Percentiles rank a stretch among this genome's conserved stretches.
These are phyloP conservation scores for Quercus phellos DNA, from an alignment of 331 rosid species.

Conservation along the genomic window DNA sequence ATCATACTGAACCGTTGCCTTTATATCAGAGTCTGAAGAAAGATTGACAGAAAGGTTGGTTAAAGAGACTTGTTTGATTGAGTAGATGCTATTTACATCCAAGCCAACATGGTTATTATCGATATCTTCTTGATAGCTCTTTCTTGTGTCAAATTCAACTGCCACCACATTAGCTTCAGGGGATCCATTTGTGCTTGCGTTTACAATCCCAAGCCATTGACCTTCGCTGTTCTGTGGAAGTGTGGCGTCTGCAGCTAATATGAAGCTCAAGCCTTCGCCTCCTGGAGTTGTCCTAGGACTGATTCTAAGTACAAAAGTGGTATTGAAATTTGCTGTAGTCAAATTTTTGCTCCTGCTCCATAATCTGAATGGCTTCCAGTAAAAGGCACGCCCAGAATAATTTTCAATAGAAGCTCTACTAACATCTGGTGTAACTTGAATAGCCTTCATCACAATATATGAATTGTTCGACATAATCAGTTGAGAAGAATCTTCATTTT, in stretches of 20 bases:
- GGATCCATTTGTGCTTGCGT: constrained; percentile 40
- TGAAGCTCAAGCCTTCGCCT: constrained; percentile 79
- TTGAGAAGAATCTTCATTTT: accelerated
- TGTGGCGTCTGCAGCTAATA: constrained; percentile 27
- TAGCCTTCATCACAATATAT: constrained; percentile 12
- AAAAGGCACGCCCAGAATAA: constrained; percentile 46
- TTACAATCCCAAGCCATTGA: constrained; percentile 67
- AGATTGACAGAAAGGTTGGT: constrained; percentile 29
- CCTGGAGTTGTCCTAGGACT: constrained; percentile 9
- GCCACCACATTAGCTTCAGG: constrained; percentile 33
- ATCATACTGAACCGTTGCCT: constrained; percentile 30
- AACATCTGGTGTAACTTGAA: constrained; percentile 65
- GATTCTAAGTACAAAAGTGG: constrained; percentile 55
- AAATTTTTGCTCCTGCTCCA: constrained; percentile 27
- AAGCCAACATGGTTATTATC: constrained; percentile 60
- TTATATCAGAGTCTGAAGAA: constrained; percentile 16
- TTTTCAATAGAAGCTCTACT: neutral
- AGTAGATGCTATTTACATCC: constrained; percentile 46
- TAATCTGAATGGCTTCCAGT: constrained; percentile 26
- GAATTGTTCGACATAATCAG: constrained; percentile 19
- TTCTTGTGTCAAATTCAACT: constrained; percentile 63
- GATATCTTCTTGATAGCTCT: constrained; percentile 42
- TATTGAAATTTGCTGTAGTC: constrained; percentile 25
- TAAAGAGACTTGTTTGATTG: constrained; percentile 41
- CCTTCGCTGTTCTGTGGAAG: constrained; percentile 46